phyloP scores from a whole-genome alignment of 1,284 basidiomycete genomes.

The Papiliotrema terrestris region DNA sequence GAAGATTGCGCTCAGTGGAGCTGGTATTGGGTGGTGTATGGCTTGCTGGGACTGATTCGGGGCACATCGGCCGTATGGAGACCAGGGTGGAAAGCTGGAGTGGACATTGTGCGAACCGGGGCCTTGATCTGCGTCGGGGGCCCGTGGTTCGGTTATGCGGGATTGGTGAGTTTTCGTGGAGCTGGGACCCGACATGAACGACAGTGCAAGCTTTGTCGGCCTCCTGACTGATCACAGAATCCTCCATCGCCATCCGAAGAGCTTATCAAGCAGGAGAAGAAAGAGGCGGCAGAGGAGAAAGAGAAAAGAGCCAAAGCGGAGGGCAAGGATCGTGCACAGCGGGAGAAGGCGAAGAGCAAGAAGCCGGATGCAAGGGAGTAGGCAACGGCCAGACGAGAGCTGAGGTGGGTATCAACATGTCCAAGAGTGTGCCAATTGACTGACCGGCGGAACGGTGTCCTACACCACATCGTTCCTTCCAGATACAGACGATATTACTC shows the following conservation, averaged over 20 bases:
- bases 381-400: too few species aligned
- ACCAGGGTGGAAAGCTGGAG: conserved; percentile 11
- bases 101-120: conserved; percentile 14
- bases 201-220: too few species aligned
- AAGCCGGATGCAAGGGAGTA: not conserved
- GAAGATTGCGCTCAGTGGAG: conserved; percentile 14
- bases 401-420: too few species aligned
- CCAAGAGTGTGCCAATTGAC: too few species aligned
- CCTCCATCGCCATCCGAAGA: not conserved
- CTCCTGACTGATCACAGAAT: not conserved
- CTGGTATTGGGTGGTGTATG: conserved; percentile 18
- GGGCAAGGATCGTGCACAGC: not conserved
- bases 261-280: not conserved
- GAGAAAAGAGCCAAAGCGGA: not conserved
- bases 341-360: not conserved
- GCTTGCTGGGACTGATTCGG: conserved; percentile 7
- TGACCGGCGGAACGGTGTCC: too few species aligned
- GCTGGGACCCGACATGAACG: not conserved
- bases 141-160: conserved; percentile 18
- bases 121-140: conserved; percentile 15
- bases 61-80: conserved; percentile 9
- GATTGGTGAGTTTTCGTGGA: conserved; percentile 12
- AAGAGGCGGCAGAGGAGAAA: not conserved
- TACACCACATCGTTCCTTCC: too few species aligned
- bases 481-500: too few species aligned